Evolutionary conservation across 2,329 filamentous ascomycete species (phyloP), one percentile per base, ranked within the genome.

Genomic region (Calonectria ilicicola): DNA sequence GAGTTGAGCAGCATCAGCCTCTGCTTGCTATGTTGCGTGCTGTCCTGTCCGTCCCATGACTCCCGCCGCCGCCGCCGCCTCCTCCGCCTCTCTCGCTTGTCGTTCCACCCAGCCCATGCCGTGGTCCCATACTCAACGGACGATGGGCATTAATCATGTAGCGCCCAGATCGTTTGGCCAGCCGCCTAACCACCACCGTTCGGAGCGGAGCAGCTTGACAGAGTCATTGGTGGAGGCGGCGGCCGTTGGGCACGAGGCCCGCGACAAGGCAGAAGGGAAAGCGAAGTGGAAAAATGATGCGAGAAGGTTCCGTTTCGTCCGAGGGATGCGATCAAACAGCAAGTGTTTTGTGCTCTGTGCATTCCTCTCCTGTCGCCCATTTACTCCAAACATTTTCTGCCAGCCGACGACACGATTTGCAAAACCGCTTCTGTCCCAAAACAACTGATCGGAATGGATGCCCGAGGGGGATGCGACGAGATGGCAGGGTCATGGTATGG

Each of bases 121-220:
- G 44, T 62, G 38, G 53, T 35, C 40, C 63, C 63, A 49, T 51
- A 15, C 63, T 46, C 67, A 40, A 49, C 49, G 56, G n/a, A 49
- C 60, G 27, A 42, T 44, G 60, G 60, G 60, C 67, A 69, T 65
- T 65, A 69, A 64, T 56, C 67, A 27, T 65, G 60, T 65, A 65
- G 60, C 62, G 62, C 62, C 69, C 56, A 29, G 32, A 26, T 29
- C 23, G 65, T 72, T 72, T 72, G 69, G 47, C 19, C 69, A 72
- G 63, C 65, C 69, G 69, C 69, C 65, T 53, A 32, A 40, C 65
- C 62, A 46, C 23, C 15, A 23, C 49, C 49, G 46, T 67, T 38
- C 12, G 23, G 12, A 32, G 9, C 5, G 10, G 21, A 60, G 21
- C 5, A 23, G 14, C 12, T 19, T 12, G 14, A 8, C 21, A 60